These are phyloP conservation scores for Fusarium odoratissimum DNA, from an alignment of 2,329 filamentous ascomycete genomes.

Conservation along the genomic window DNA sequence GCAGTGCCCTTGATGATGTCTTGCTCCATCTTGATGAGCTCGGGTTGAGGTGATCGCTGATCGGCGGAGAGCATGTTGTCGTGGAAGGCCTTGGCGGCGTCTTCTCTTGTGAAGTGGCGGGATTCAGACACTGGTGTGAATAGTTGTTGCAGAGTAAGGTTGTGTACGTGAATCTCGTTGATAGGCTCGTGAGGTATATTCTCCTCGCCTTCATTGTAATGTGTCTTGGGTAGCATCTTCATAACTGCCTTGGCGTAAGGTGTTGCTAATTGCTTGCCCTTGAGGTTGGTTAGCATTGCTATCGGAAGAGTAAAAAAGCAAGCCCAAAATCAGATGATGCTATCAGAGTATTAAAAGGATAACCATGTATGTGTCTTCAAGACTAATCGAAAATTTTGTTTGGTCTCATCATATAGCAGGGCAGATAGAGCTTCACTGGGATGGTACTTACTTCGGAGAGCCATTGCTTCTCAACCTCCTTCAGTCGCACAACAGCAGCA, in stretches of 20 bases:
- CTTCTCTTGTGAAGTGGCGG: constrained; percentile 70
- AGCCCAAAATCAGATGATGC: constrained; percentile 17
- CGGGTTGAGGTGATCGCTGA: constrained; percentile 69
- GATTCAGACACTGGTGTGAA: constrained; percentile 74
- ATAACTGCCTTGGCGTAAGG: constrained; percentile 83
- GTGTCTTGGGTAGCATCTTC: constrained; percentile 81
- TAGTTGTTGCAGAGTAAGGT: constrained; percentile 71
- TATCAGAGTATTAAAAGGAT: constrained; percentile 59
- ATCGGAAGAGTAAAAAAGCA: not conserved
- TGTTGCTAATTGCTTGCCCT: constrained; percentile 81
- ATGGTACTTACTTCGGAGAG: constrained; percentile 72
- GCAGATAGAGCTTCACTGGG: not conserved
- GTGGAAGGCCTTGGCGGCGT: constrained; percentile 74
- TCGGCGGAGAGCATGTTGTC: constrained; percentile 70
- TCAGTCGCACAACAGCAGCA: constrained; percentile 85
- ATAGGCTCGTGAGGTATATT: constrained; percentile 66
- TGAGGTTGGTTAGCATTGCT: constrained; percentile 40
- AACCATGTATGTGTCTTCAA: constrained; percentile 97
- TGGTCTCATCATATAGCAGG: constrained; percentile 66
- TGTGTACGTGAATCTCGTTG: constrained; percentile 74
- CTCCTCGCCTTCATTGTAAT: constrained; percentile 63
- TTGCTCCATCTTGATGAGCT: constrained; percentile 68
- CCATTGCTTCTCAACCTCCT: constrained; percentile 87
- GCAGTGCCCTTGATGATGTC: constrained; percentile 55
- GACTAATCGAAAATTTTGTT: constrained; percentile 97